Evolutionary conservation across 2,329 filamentous ascomycete species (phyloP), one percentile per base, ranked within the genome.

Genomic region (Penicillium brevicompactum): DNA sequence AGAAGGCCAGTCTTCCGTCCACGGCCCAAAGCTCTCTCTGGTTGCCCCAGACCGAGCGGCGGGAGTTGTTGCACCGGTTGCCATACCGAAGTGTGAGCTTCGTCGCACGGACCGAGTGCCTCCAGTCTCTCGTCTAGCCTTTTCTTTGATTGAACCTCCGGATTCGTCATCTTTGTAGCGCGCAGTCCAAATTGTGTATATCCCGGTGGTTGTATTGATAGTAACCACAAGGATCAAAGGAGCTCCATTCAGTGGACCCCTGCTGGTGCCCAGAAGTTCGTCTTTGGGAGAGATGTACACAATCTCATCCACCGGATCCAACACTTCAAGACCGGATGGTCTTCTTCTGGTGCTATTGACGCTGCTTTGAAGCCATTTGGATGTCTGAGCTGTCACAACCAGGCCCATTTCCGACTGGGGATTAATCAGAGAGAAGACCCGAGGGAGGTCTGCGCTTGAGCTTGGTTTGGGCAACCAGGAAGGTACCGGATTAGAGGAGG

Each of bases 381-480:
- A 70, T 57, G 71, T 61, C 42, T 73, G 67, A 62, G 61, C 78
- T 67, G 84, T 84, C 14, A 94, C 89, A 16, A 97, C 86, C 42
- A 96, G 77, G 1, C 92, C 93, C 66, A 97, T 82, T 64, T 97
- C 92, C 3, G 90, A 84, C 53, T 97, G 78, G 2, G 93, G 93
- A 67, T 96, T 91, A 3, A 89, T 92, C 46, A 99, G 80, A 24
- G 89, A 91, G 62, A 95, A 92, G 0, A 97, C 77, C 30, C 91
- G 53, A 75, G 82, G 58, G 83, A 75, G 24, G 78, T 83, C 57
- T 83, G 76, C 7, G 78, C 78, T 67, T 80, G 87, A 31, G 80
- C 81, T 56, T 77, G 83, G 13, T 79, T 84, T 46, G 84, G 76
- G 31, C 78, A 80, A 66, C 86, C 83, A 52, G 79, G 81, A 38